Evolutionary conservation across 495 filamentous ascomycete genomes (phyloP), one percentile per base, ranked within the genome.

Genomic region (Rostrohypoxylon terebratum): DNA sequence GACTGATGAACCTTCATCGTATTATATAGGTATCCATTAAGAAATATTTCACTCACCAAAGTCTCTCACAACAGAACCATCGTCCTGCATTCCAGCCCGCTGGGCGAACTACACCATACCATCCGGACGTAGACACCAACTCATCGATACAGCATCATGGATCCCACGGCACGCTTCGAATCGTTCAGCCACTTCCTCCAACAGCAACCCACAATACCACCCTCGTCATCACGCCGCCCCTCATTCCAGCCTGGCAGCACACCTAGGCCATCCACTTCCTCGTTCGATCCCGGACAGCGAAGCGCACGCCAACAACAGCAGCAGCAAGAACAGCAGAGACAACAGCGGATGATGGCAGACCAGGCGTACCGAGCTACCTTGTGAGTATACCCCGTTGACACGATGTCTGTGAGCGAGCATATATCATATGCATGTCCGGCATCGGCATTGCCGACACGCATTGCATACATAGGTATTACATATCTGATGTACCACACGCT

Each of bases 331-430:
- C 63, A 63, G 23, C 34, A 42, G 25, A n/a, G 7, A 38, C 48
- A 63, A 53, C 63, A 72, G 44, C 63, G 63, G 45, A 47, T 47
- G 36, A 68, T 65, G 60, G 65, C 65, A 8, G 71, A 73, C 8
- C 61, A 69, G 47, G 66, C 65, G 57, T 73, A 73, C 21, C 65
- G 33, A 7, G 71, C 61, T 57, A 59, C 57, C 14, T 73, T 73
- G 71, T 69, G 40, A 66, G 71, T 69, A 21, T 13, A 2, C n/a
- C 21, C 18, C 28, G 8, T 25, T 11, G 8, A 11, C 18, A 28
- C 8, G 23, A 47, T 23, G 1, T 31, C 21, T 50, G 2, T 42
- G 13, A 14, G 14, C 13, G 13, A 42, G 38, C 4, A 42, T 42
- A 14, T 42, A n/a, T 14, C n/a, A 14, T 42, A n/a, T 14, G 38